Base-by-base conservation (phyloP, 2,329 filamentous ascomycete genomes). In the Beauveria varroae region DNA sequence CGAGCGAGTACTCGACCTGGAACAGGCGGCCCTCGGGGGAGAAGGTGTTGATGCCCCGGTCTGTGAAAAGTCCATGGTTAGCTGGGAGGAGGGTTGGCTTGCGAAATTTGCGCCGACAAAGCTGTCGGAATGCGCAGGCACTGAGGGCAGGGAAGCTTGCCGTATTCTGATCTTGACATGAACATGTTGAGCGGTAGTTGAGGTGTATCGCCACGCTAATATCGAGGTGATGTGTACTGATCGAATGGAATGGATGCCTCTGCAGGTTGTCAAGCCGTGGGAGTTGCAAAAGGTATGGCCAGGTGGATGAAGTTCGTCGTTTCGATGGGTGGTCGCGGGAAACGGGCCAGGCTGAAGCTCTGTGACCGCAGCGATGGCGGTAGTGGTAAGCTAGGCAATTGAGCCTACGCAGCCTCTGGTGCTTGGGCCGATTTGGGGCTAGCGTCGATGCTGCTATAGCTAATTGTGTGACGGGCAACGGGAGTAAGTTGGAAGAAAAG, bases 91-190 rank as follows among this genome's bases (percentile, higher is more conserved):
- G 12, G 12, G 12, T 37, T 37, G 34, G 34, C 34, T 37, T 16
- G 34, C 34, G 34, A 2, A 37, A 37, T 37, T 37, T 37, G 34
- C 34, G 34, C 34, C 34, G 34, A 37, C 44, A 20, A 12, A 22
- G n/a, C 24, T 16, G 43, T 55, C n/a, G 30, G 22, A 24, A 37
- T 20, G 43, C 43, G 41, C 26, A 34, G 20, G 20, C 8, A 5
- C 12, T 5, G 44, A 24, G 30, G 46, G n/a, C 7, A 28, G 43
- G 46, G 63, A 60, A 72, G 75, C 88, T 81, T 84, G 95, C 93
- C 95, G 82, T 99, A 99, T 93, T 99, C 95, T 75, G 93, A 98
- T 81, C 95, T 91, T 85, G 95, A 93, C 86, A 99, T 98, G 86
- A 99, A 99, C 95, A 96, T 96, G 71, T 81, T 91, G 84, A 54